Conservation (phyloP, 1,284 basidiomycete genomes). For the Sanghuangporus weigelae region DNA sequence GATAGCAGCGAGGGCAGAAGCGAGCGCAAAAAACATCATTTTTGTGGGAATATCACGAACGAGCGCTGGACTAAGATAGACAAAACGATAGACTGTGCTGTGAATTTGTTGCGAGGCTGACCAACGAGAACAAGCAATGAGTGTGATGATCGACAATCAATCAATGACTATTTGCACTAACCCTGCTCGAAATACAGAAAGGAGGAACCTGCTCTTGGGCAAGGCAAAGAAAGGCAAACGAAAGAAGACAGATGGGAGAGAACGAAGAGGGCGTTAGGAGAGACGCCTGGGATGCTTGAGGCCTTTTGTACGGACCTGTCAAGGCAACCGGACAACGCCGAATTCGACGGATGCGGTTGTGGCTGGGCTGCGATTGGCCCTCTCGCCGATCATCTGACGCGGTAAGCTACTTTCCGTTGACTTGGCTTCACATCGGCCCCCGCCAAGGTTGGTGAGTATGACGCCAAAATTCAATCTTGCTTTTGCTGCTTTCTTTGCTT, state of each 20-base stretch:
- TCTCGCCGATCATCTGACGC: background rate
- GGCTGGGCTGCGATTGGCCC: background rate
- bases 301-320: background rate
- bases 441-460: background rate
- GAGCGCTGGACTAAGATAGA: background rate
- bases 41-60: conserved; percentile 22
- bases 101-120: conserved; percentile 9
- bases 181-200: conserved; percentile 16
- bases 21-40: conserved; percentile 47
- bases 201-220: conserved; percentile 3
- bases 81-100: background rate
- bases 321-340: background rate
- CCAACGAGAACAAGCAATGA: background rate
- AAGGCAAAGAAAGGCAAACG: background rate
- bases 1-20: conserved; percentile 36
- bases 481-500: too few species aligned
- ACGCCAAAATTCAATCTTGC: too few species aligned
- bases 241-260: conserved; percentile 4
- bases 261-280: conserved; percentile 17
- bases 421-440: background rate
- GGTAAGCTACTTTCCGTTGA: background rate
- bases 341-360: background rate
- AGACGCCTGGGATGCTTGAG: background rate
- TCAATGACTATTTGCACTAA: background rate
- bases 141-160: background rate